Base-by-base conservation (phyloP, 306 rosid genomes). In the Dalbergia cultrata region DNA sequence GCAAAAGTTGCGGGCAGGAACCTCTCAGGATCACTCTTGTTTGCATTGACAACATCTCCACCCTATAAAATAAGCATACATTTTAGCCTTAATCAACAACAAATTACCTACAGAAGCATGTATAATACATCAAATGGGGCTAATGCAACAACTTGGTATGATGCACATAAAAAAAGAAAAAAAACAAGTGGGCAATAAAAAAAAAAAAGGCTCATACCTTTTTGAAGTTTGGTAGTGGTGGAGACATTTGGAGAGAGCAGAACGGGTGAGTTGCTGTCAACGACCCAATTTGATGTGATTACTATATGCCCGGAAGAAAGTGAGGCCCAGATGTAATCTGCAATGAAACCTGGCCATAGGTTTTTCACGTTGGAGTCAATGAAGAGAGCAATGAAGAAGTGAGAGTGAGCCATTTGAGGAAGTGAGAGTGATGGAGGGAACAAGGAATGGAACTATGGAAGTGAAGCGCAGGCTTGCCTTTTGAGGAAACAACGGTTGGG, bases 1-100 rank as follows among this genome's bases (percentile, higher is more conserved):
- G 97, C 97, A 83, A 75, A 91, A 2, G 97, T 91, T 67, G 85
- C 88, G 0, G 97, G 83, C 44, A 92, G 60, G 60, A 82, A 33
- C 63, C 87, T 88, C 79, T 81, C 75, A 21, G 84, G n/a, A 49
- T 35, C 78, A 57, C 14, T 64, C 53, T 59, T 74, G 71, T 78
- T 80, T 9, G 44, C 74, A 65, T 34, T 43, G 3, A 47, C 39
- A 34, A 66, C 37, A 78, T 17, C 69, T 64, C 65, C 79, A 83
- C 17, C 83, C 93, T 89, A 59, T 71, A 75, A 34, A 76, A 17
- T 3, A 44, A 17, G 1, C 67, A 57, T 17, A 69, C 9, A 72
- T 26, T 56, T 59, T 13, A 41, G 37, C 37, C 80, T 34, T n/a
- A 44, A 72, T 13, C 35, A 76, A 64, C 54, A 63, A 13, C 45